Evolutionary conservation across 2,329 filamentous ascomycete species (phyloP).

Genomic region (Aspergillus alliaceus): DNA sequence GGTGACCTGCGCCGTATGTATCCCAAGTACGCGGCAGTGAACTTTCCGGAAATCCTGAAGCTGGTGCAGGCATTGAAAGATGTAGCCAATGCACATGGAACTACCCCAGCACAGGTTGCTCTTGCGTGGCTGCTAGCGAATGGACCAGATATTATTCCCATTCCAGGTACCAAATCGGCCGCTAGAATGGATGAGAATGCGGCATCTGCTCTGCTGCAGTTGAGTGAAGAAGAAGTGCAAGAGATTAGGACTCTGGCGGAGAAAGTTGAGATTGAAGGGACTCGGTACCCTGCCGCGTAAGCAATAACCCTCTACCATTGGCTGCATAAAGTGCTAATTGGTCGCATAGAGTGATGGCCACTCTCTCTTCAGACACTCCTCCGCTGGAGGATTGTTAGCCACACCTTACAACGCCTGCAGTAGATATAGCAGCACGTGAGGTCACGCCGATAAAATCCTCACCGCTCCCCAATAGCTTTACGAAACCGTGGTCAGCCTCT

Average conservation of each 20-base stretch:
- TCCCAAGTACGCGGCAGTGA: slow-evolving; percentile 52
- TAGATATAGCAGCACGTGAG: too few species aligned
- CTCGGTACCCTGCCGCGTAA: not conserved
- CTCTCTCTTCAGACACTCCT: too few species aligned
- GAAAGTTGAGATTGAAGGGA: not conserved
- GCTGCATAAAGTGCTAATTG: too few species aligned
- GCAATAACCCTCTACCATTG: too few species aligned
- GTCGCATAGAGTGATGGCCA: not conserved
- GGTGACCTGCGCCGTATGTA: slow-evolving; percentile 49
- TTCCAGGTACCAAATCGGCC: slow-evolving; percentile 26
- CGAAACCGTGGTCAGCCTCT: too few species aligned
- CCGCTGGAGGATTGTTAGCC: too few species aligned
- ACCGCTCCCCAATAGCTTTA: too few species aligned
- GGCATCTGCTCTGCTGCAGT: not conserved
- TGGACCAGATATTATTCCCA: slow-evolving; percentile 38
- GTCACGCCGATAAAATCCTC: too few species aligned
- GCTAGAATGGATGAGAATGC: not conserved
- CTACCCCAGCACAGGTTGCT: slow-evolving; percentile 58
- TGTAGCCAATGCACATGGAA: slow-evolving; percentile 55
- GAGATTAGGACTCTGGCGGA: not conserved
- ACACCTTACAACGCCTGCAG: too few species aligned
- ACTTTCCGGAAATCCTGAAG: slow-evolving; percentile 56
- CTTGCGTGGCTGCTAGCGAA: slow-evolving; percentile 65
- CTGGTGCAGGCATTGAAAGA: slow-evolving; percentile 51
- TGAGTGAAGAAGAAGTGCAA: not conserved